Base-by-base conservation (phyloP, 2,329 filamentous ascomycete species). In the Neofusicoccum kwambonambiense region DNA sequence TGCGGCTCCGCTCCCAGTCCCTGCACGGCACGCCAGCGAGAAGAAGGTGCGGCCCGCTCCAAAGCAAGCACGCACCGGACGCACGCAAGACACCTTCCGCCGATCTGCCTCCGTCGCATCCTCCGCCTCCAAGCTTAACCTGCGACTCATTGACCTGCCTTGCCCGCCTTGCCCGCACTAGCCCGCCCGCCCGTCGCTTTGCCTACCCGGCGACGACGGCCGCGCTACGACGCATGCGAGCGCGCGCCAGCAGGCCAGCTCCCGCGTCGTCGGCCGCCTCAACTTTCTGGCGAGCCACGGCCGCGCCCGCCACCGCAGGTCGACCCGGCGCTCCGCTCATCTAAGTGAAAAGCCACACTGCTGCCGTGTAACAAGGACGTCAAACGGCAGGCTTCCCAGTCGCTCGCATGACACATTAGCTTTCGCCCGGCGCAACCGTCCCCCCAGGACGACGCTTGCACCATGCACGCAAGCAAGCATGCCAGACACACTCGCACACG, bases 351-450 rank as follows among this genome's bases (percentile, higher is more conserved):
- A 42, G 12, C 12, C 41, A 47, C 56, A 45, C 56, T 60, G 47
- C 56, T 60, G 56, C 42, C 41, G 56, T 60, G 56, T 37, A 60
- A 60, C 56, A 22, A 45, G 41, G 31, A 47, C 41, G 56, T 45
- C 42, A 60, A 58, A 60, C 56, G 50, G 50, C 31, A 19, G 50
- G 15, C 50, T 52, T 11, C 50, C 50, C 50, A 58, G 27, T 60
- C 56, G 22, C 56, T 45, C 42, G 56, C 56, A 60, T 60, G 56
- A 60, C 56, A 60, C 56, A 60, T 35, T 47, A 35, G 41, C 56
- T 37, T 15, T 47, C 17, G 41, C 39, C 56, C 22, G 52, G 52
- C 39, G 52, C 39, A 44, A 27, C 35, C 51, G 54, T 45, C 44
- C 27, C 57, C 41, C 56, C 41, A 47, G 56, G 41, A 4, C 41